phyloP scores from a whole-genome alignment of 164 flowering plant species.

The Akebia trifoliata region DNA sequence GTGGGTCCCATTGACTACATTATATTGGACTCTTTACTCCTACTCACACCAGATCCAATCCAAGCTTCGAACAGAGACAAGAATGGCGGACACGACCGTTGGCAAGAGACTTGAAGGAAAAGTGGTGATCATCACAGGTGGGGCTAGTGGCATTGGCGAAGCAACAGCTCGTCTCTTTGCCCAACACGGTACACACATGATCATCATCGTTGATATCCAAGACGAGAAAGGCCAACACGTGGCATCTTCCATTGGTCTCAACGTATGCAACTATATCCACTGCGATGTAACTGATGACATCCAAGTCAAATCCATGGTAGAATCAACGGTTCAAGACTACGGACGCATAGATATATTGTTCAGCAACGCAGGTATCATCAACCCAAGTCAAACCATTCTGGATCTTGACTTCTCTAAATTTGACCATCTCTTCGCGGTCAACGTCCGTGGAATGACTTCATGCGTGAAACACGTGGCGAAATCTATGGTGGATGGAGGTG shows the following conservation, averaged over 20 bases:
- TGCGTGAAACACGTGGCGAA: constrained; percentile 17
- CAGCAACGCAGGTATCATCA: constrained; percentile 15
- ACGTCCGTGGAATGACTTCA: constrained; percentile 16
- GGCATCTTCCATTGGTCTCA: constrained; percentile 12
- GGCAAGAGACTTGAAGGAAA: constrained; percentile 4
- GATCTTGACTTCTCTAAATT: constrained; percentile 3
- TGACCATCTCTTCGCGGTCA: no score
- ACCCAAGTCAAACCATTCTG: constrained; percentile 1
- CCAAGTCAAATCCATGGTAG: constrained; percentile 16
- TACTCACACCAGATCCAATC: no score
- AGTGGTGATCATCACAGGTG: constrained; percentile 14
- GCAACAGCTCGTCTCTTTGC: constrained; percentile 23
- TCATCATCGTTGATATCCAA: constrained; percentile 26
- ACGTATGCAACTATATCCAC: constrained; percentile 14
- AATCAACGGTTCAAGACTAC: constrained; percentile 8
- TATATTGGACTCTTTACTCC: no score
- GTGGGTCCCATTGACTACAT: no score
- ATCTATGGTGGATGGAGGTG: constrained; percentile 16
- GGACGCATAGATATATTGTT: constrained; percentile 26
- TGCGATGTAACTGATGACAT: constrained; percentile 30
- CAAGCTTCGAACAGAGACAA: no score
- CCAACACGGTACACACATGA: constrained; percentile 15
- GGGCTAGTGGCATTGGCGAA: constrained; percentile 15
- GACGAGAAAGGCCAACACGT: constrained; percentile 19
- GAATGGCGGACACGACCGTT: background rate